phyloP scores from a whole-genome alignment of 495 filamentous ascomycete genomes.

The Xylaria palmicola region DNA sequence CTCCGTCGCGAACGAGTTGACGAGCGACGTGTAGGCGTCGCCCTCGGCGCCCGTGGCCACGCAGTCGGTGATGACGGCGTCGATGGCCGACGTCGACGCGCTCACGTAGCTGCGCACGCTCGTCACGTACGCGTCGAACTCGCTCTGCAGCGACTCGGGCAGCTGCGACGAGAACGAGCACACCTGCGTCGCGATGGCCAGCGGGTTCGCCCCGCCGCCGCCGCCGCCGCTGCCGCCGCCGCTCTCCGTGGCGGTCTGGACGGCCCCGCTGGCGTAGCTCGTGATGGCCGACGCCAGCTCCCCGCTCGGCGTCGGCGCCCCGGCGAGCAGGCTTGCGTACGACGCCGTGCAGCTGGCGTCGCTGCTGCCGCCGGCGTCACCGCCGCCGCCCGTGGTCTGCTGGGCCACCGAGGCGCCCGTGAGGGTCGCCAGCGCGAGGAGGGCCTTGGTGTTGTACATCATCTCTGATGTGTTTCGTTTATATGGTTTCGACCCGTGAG shows the following conservation, averaged over 20 bases:
- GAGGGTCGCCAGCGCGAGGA: conserved; percentile 3
- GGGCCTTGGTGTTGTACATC: conserved; percentile 8
- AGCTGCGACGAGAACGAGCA: conserved; percentile 15
- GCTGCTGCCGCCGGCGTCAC: neutral
- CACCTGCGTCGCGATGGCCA: neutral
- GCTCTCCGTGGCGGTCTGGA: neutral
- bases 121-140: conserved; percentile 18
- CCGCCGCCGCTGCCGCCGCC: neutral
- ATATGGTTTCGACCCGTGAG: no score
- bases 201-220: neutral
- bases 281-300: conserved; percentile 14
- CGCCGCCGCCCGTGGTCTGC: neutral
- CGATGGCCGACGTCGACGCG: conserved; percentile 10
- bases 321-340: conserved; percentile 8
- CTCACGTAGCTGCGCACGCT: conserved; percentile 16
- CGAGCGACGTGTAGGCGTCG: neutral
- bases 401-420: neutral
- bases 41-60: conserved; percentile 6
- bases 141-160: conserved; percentile 15
- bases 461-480: no score
- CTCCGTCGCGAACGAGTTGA: conserved; percentile 4
- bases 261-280: neutral
- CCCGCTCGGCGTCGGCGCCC: conserved; percentile 2
- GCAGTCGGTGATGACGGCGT: conserved; percentile 18
- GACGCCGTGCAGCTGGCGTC: conserved; percentile 4